phyloP scores from a whole-genome alignment of 352 stramenopile genomes.

The Blastocystis hominis region DNA sequence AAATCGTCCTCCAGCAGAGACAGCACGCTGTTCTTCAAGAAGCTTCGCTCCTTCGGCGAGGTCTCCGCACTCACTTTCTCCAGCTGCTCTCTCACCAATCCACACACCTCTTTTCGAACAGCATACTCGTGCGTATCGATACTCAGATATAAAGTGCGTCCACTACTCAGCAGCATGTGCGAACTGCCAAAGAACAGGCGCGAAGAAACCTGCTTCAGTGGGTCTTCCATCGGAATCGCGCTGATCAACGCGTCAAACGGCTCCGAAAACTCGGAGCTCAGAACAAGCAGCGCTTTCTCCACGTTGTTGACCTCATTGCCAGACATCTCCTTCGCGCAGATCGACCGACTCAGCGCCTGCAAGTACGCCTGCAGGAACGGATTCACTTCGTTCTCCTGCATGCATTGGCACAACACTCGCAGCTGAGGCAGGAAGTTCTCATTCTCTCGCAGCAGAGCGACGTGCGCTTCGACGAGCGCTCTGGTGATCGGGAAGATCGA shows the following conservation, averaged over 20 bases:
- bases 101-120: constrained; percentile 9
- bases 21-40: background rate
- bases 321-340: background rate
- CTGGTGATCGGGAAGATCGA: background rate
- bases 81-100: background rate
- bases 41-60: background rate
- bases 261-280: constrained; percentile 16
- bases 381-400: background rate
- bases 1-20: constrained; percentile 25
- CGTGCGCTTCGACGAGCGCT: background rate
- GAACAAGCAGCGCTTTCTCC: constrained; percentile 1
- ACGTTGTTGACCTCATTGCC: background rate
- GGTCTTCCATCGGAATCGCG: background rate
- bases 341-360: background rate
- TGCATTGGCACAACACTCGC: background rate
- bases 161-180: constrained; percentile 44
- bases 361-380: background rate
- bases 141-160: constrained; percentile 15
- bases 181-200: background rate
- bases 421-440: background rate
- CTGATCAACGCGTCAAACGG: background rate
- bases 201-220: background rate
- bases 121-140: background rate
- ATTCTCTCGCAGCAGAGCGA: background rate
- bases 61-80: background rate